Evolutionary conservation across 192 early-diverging fungal species (phyloP), one percentile per base, ranked within the genome.

Genomic region (Coemansia sp.): DNA sequence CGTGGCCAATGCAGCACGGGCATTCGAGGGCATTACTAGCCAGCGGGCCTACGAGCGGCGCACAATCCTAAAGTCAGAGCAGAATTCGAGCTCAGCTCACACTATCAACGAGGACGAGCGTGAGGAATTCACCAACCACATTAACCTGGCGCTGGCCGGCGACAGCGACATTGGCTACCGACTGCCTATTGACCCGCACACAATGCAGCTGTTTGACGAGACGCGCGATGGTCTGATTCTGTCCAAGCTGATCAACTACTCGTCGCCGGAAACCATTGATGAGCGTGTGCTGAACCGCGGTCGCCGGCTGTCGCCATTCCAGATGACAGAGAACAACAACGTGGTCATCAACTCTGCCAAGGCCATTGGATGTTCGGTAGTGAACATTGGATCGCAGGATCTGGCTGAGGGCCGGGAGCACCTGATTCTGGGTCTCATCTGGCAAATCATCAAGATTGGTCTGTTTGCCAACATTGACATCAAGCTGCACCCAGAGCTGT

Each of bases 381-480:
- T 97, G 49, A 99, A 99, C 80, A 97, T 99, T 82, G 97, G 97
- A 31, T 86, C 97, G 26, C 84, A 87, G 72, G 97, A 99, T 67
- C 79, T 99, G 60, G 94, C 94, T 51, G 97, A 97, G 61, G 95
- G 93, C 26, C 83, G 93, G 53, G 93, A 96, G 80, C 94, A 99
- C 61, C 84, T 99, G 69, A 89, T 97, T 69, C 81, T 99, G 56
- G 97, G 95, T 14, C 82, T 99, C 28, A 91, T 97, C 59, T 99
- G 97, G 97, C 91, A 99, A 78, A 96, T 99, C 58, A 99, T 99
- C 81, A 99, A 97, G 79, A 91, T 93, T 54, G 94, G 95, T 50
- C 79, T 99, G 55, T 82, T 91, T 61, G 91, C 90, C 65, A 97
- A 94, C 81, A 94, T 99, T 68, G 93, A 97, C 71, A 94, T 99